Conservation (phyloP, 2,329 filamentous ascomycete species). For the Colletotrichum neosansevieriae region DNA sequence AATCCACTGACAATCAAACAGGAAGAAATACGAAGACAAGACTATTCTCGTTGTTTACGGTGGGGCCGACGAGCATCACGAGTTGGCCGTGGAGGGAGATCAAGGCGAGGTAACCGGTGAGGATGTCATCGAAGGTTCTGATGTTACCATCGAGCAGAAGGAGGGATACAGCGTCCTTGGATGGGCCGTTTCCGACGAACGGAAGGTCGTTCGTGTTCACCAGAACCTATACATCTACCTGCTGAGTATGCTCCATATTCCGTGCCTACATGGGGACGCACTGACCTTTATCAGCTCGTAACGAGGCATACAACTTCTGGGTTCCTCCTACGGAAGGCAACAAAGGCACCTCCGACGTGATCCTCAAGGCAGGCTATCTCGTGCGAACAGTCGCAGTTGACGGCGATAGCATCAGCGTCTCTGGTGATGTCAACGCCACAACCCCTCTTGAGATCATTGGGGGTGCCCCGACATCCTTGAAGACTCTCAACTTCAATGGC, state of each 20-base stretch:
- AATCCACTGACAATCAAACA: neutral
- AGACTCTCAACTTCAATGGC: constrained; percentile 42
- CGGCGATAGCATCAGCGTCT: constrained; percentile 42
- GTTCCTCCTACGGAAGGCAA: constrained; percentile 40
- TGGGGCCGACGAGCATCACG: constrained; percentile 69
- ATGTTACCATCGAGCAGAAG: constrained; percentile 27
- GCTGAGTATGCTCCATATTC: constrained; percentile 46
- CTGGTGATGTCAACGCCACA: constrained; percentile 43
- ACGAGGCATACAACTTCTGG: constrained; percentile 45
- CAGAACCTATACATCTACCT: constrained; percentile 36
- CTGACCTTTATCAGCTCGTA: constrained; percentile 38
- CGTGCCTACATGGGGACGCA: neutral
- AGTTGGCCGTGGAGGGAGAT: constrained; percentile 59
- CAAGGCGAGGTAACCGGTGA: constrained; percentile 16
- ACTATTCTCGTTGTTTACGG: constrained; percentile 72
- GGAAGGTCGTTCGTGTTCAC: constrained; percentile 38
- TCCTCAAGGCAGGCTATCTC: constrained; percentile 44
- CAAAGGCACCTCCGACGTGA: constrained; percentile 42
- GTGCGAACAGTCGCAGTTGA: constrained; percentile 39
- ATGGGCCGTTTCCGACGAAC: constrained; percentile 39
- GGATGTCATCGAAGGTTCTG: constrained; percentile 33
- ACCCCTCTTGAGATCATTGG: constrained; percentile 43
- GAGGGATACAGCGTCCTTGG: constrained; percentile 37
- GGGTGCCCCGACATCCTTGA: constrained; percentile 39
- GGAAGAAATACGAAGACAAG: constrained; percentile 68